phyloP scores from a whole-genome alignment of 495 filamentous ascomycete genomes.

The Aspergillus coremiiformis region DNA sequence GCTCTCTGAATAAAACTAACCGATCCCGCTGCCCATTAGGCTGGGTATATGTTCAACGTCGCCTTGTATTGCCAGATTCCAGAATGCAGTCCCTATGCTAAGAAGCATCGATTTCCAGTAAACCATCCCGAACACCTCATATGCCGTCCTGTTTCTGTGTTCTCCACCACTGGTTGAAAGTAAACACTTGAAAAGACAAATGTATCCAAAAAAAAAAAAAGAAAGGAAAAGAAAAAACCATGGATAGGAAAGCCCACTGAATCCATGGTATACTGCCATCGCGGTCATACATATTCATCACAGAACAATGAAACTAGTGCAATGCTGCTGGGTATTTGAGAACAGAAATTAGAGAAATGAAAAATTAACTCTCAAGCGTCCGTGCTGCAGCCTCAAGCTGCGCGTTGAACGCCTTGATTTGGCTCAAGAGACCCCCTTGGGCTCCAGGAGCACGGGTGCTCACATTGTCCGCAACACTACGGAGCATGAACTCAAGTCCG shows the following conservation, averaged over 20 bases:
- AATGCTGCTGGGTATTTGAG: not conserved
- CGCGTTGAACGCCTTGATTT: conserved; percentile 39
- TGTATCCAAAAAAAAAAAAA: not conserved
- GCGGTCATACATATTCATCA: not conserved
- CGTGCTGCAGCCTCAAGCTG: conserved; percentile 34
- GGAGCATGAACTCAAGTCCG: conserved; percentile 39
- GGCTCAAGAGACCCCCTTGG: conserved; percentile 35
- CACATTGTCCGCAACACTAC: conserved; percentile 35
- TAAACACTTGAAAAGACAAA: not conserved
- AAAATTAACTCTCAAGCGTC: conserved; percentile 23
- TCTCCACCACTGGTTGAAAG: conserved; percentile 14
- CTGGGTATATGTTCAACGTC: not conserved
- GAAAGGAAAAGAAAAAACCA: not conserved
- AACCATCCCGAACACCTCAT: not conserved
- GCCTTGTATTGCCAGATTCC: not conserved
- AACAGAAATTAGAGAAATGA: not conserved
- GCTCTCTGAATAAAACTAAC: too few relatives aligned
- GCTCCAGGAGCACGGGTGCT: conserved; percentile 33
- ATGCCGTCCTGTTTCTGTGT: not conserved
- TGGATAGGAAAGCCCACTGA: not conserved
- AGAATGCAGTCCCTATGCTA: not conserved
- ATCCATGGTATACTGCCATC: not conserved
- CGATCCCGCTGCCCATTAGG: too few relatives aligned
- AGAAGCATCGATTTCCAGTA: not conserved
- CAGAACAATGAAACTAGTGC: not conserved